Base-by-base conservation (phyloP, 352 stramenopile genomes). In the Thalassiosira exigua region DNA sequence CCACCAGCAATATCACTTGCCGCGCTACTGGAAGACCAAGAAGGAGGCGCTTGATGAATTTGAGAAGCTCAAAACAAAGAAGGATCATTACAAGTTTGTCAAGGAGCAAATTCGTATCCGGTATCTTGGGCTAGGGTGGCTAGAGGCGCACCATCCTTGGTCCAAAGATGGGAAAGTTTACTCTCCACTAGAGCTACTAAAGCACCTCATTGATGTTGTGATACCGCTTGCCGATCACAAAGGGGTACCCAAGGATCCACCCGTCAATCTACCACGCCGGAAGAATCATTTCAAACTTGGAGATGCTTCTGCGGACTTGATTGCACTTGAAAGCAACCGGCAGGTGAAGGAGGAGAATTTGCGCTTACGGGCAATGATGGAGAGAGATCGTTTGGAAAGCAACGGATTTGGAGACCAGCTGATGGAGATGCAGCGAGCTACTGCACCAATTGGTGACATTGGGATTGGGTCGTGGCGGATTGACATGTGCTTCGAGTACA, bases 71-170 rank as follows among this genome's bases (percentile, higher is more conserved):
- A 58, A n/a, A 58, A 66, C 22, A 1, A 46, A 75, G 33, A 53
- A 29, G 36, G 33, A 64, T 44, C 24, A 41, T 14, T 32, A 66
- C 0, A 48, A 41, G 22, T 7, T 32, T 30, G 52, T 66, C 5
- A 75, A 65, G 56, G 65, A 75, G 29, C 52, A 75, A 33, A 75
- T 75, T 27, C 29, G 57, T 4, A 67, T 75, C 11, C 17, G 53
- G 9, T 75, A 65, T 32, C 33, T 64, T 36, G 52, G 52, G 7
- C 19, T 75, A 48, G 52, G 65, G 26, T 67, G 52, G 52, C 19
- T 52, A 41, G 27, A 69, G 21, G 61, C 61, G 14, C 21, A 61
- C 21, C 26, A 60, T 50, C 44, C 27, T 24, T 64, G 64, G 62
- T 72, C 62, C 26, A 54, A 52, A 11, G 14, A 39, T 24, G 24